Evolutionary conservation across 169 alveolate genomes (phyloP).

Genomic region (Plasmodium yoelii): DNA sequence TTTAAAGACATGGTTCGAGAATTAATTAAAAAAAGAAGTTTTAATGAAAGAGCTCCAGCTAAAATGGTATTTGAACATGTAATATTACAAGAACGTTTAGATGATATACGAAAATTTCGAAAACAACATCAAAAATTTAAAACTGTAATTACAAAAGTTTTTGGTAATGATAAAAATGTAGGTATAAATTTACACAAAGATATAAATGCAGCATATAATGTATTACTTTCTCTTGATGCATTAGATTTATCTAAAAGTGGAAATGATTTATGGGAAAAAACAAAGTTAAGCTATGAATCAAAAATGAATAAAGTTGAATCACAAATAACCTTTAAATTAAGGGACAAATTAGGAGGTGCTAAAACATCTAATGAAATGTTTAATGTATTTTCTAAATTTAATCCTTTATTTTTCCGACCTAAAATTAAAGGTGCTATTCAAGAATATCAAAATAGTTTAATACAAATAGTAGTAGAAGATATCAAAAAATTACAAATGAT

Average conservation of each 20-base stretch:
- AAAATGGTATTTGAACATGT: slow-evolving; percentile 90
- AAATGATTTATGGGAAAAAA: slow-evolving; percentile 88
- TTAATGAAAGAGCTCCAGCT: slow-evolving; percentile 88
- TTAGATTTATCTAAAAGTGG: slow-evolving; percentile 90
- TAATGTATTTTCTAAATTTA: slow-evolving; percentile 94
- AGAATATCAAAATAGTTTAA: slow-evolving; percentile 95
- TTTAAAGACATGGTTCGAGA: slow-evolving; percentile 91
- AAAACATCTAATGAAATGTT: slow-evolving; percentile 97
- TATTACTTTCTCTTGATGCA: slow-evolving; percentile 85
- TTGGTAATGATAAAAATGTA: slow-evolving; percentile 80
- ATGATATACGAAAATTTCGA: slow-evolving; percentile 92
- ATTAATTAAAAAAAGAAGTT: slow-evolving; percentile 90
- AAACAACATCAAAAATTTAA: slow-evolving; percentile 94
- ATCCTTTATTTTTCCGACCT: slow-evolving; percentile 96
- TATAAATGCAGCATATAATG: slow-evolving; percentile 89
- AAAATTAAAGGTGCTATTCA: slow-evolving; percentile 97
- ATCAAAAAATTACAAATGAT: slow-evolving; percentile 91
- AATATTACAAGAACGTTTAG: slow-evolving; percentile 90
- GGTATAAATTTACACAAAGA: slow-evolving; percentile 86
- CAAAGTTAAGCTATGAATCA: slow-evolving; percentile 91
- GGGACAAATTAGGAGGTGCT: slow-evolving; percentile 96
- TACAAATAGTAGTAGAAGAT: slow-evolving; percentile 93
- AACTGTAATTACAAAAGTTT: slow-evolving; percentile 89
- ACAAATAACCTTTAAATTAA: slow-evolving; percentile 93
- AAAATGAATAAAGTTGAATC: slow-evolving; percentile 96